Conservation (phyloP, 1,284 basidiomycete species). For the Pseudozyma thailandica region DNA sequence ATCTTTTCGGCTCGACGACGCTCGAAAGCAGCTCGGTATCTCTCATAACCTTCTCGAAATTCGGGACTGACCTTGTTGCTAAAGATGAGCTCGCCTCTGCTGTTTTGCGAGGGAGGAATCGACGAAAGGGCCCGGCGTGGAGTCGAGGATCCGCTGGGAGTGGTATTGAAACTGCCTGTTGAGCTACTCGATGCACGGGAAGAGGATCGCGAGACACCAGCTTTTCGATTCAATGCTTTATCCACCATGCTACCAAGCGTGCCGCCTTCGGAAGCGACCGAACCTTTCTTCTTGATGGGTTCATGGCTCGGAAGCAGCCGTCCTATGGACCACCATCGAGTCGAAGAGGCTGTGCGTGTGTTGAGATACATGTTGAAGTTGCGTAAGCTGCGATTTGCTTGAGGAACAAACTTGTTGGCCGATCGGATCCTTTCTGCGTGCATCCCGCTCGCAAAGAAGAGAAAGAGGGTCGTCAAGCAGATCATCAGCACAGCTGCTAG, state of each 20-base stretch:
- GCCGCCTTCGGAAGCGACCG: neutral
- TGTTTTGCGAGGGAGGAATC: constrained; percentile 88
- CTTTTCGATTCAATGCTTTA: neutral
- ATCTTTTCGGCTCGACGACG: constrained; percentile 76
- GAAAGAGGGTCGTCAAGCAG: constrained; percentile 78
- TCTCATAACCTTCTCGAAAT: constrained; percentile 92
- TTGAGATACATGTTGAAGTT: constrained; percentile 97
- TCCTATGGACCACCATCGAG: constrained; percentile 11
- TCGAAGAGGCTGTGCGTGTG: constrained; percentile 79
- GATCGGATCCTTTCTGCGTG: constrained; percentile 96
- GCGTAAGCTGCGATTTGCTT: constrained; percentile 89
- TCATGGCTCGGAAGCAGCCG: constrained; percentile 2
- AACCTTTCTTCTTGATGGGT: neutral
- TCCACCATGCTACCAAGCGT: neutral
- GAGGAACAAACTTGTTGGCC: constrained; percentile 96
- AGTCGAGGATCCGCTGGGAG: constrained; percentile 1
- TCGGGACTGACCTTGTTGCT: constrained; percentile 82
- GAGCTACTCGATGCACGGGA: neutral
- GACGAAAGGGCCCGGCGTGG: constrained; percentile 72
- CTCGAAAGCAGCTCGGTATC: constrained; percentile 91
- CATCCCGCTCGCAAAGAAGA: constrained; percentile 97
- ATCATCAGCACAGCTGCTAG: constrained; percentile 58
- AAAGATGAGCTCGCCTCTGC: constrained; percentile 95
- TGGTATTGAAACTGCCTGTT: neutral
- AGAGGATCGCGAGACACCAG: neutral